These are phyloP conservation scores for Sporothrix pseudoabietina DNA, from an alignment of 2,329 filamentous ascomycete species.

Conservation along the genomic window DNA sequence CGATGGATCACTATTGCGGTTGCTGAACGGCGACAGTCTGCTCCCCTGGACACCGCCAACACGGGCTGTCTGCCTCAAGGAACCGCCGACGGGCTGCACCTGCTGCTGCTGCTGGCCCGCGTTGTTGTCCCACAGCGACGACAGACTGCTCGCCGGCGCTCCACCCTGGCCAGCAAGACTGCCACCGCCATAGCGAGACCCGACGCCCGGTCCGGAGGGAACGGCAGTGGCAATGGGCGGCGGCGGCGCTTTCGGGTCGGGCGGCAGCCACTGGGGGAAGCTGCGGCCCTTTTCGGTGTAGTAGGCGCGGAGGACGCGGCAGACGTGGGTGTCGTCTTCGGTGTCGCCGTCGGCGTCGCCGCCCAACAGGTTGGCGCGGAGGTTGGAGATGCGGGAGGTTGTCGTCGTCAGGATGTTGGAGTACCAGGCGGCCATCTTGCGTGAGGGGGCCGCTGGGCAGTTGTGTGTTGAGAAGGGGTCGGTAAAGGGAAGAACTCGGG, in stretches of 20 bases:
- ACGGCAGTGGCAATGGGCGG: slow-evolving; percentile 53
- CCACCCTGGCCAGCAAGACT: slow-evolving; percentile 36
- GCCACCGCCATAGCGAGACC: slow-evolving; percentile 57
- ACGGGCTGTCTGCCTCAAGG: slow-evolving; percentile 49
- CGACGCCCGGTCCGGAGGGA: slow-evolving; percentile 54
- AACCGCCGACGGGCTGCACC: slow-evolving; percentile 42
- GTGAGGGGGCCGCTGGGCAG: neutral
- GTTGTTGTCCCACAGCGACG: slow-evolving; percentile 60
- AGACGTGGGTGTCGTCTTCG: slow-evolving; percentile 92
- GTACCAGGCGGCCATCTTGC: slow-evolving; percentile 76
- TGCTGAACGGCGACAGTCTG: slow-evolving; percentile 38
- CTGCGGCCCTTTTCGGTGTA: slow-evolving; percentile 84
- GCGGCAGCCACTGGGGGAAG: slow-evolving; percentile 84
- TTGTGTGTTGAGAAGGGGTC: neutral
- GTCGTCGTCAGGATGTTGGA: slow-evolving; percentile 69
- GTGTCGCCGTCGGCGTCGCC: slow-evolving; percentile 70
- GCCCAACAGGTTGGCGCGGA: slow-evolving; percentile 69
- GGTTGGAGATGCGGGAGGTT: slow-evolving; percentile 65
- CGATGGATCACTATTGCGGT: slow-evolving; percentile 38
- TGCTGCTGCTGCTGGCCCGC: slow-evolving; percentile 43
- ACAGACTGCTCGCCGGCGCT: slow-evolving; percentile 47
- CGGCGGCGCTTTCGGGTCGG: slow-evolving; percentile 76
- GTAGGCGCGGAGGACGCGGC: slow-evolving; percentile 87
- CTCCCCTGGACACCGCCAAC: slow-evolving; percentile 32
- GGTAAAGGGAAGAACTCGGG: too few relatives aligned